Base-by-base conservation (phyloP, 805 yeast genomes). In the Zygoascus tannicola region DNA sequence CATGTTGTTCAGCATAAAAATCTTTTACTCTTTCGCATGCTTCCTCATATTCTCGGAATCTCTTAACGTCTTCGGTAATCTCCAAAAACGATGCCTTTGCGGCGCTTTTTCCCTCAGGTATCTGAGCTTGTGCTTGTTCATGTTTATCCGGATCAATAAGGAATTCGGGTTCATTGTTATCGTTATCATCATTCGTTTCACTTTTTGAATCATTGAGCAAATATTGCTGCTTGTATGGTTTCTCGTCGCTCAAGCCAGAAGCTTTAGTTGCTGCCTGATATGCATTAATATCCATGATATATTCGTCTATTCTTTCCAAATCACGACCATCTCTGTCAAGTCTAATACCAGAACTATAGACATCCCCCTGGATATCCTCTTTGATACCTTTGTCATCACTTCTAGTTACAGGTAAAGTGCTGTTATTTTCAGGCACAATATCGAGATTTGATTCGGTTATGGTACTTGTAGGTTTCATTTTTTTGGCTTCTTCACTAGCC, bases 1-100 rank as follows among this genome's bases (percentile, higher is more conserved):
- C 74, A 55, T 80, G 87, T 53, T 80, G 87, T 49, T 78, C 84
- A 50, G 68, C 71, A 58, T 80, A 80, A 54, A 80, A 80, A 41
- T 67, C 69, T 51, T 77, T 77, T 35, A 80, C 86, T 47, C 85
- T 64, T 50, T 76, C 81, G 56, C 79, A 75, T 0, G 85, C 85
- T 36, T 78, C 64, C 50, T 79, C 84, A 53, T 80, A 80, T 51
- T 78, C 83, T 38, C 87, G 60, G 51, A 76, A 80, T 23, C 71
- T 55, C 23, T 59, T 59, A 35, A 54, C 63, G 60, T 58, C 72
- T 23, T 48, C 49, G n/a, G 35, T 47, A 7, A 30, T n/a, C 35
- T 51, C 52, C 23, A 50, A 50, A 41, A 12, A 8, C 30, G 30
- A 26, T 26, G 30, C 7, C 12, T 26, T 26, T 12, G 30, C 30